These are phyloP conservation scores for Lunasporangiospora selenospora DNA, from an alignment of 192 early-diverging fungal genomes.

Conservation along the genomic window DNA sequence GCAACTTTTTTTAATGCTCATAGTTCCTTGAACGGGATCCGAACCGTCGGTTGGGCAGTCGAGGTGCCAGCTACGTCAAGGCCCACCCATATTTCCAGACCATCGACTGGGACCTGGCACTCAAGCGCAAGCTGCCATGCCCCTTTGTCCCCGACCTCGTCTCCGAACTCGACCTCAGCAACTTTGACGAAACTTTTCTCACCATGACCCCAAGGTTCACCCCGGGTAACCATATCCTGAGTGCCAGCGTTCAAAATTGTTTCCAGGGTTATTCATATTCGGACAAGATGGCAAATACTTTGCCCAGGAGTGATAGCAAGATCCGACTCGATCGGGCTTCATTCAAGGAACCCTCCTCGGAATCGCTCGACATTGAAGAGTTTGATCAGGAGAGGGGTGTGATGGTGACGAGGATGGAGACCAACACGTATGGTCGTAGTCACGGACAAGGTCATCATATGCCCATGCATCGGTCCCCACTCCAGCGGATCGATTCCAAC, in stretches of 20 bases:
- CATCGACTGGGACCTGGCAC: constrained; percentile 78
- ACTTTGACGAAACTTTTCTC: constrained; percentile 64
- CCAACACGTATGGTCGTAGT: not conserved
- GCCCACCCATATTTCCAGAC: constrained; percentile 74
- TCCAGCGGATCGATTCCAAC: not conserved
- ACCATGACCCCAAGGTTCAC: constrained; percentile 56
- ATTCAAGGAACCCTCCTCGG: not conserved
- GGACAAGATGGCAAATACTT: constrained; percentile 25
- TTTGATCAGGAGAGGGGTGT: constrained; percentile 14
- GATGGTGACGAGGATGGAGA: too few relatives aligned
- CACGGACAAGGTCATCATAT: constrained; percentile 2
- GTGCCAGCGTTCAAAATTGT: constrained; percentile 44
- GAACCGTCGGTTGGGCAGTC: constrained; percentile 64
- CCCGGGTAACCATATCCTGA: constrained; percentile 31
- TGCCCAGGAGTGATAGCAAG: constrained; percentile 37
- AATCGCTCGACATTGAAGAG: constrained; percentile 13
- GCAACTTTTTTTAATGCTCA: not conserved
- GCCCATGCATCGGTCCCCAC: constrained; percentile 5
- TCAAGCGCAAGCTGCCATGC: constrained; percentile 61
- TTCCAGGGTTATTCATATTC: constrained; percentile 49
- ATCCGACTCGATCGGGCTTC: constrained; percentile 10
- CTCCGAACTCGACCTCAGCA: constrained; percentile 58
- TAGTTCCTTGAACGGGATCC: constrained; percentile 66
- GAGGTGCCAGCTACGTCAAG: constrained; percentile 72
- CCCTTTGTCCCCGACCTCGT: constrained; percentile 72